These are phyloP conservation scores for Corynespora cassiicola DNA, from an alignment of 2,329 filamentous ascomycete genomes.

Conservation along the genomic window DNA sequence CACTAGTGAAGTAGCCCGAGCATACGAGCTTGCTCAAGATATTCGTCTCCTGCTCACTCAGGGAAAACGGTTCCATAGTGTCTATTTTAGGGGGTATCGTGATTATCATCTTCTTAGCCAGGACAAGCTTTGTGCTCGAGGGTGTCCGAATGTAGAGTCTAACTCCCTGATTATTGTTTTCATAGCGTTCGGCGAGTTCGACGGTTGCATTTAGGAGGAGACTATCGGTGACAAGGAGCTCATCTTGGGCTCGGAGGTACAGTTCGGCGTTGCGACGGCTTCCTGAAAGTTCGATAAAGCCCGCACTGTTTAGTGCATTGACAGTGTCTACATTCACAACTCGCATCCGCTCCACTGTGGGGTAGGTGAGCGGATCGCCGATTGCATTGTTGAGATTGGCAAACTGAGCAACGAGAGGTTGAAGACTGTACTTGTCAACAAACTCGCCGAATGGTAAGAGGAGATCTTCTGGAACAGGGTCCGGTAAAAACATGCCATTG, in stretches of 20 bases:
- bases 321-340: conserved; percentile 56
- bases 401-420: conserved; percentile 48
- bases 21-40: conserved; percentile 49
- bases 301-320: too few species aligned
- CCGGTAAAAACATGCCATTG: conserved; percentile 52
- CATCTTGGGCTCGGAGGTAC: conserved; percentile 16
- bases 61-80: conserved; percentile 45
- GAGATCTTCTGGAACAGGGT: conserved; percentile 54
- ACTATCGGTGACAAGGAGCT: conserved; percentile 9
- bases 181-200: not conserved
- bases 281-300: too few species aligned
- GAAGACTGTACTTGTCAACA: conserved; percentile 55
- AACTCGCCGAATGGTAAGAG: conserved; percentile 57
- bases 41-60: conserved; percentile 38
- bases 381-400: conserved; percentile 53
- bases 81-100: conserved; percentile 50
- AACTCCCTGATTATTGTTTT: not conserved
- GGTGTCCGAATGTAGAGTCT: conserved; percentile 21
- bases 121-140: conserved; percentile 30
- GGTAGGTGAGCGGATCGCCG: conserved; percentile 52
- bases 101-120: conserved; percentile 50
- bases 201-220: conserved; percentile 12
- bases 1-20: conserved; percentile 46
- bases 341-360: conserved; percentile 54
- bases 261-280: conserved; percentile 34